phyloP scores from a whole-genome alignment of 805 yeast genomes.

The Zygoascus ofunaensis region DNA sequence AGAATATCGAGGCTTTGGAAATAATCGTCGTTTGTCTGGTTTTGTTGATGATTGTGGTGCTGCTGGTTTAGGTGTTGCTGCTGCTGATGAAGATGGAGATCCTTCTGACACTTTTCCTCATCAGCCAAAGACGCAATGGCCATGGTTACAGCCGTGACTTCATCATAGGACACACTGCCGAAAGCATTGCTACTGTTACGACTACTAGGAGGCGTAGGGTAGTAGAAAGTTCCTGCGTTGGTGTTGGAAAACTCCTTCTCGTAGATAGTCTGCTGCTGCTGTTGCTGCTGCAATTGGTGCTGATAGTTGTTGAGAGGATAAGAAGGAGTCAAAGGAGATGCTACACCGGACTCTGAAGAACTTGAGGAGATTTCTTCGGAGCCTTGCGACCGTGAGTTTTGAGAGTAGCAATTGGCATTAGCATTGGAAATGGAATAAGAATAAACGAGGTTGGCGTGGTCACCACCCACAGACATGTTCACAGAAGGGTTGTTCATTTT shows the following conservation, averaged over 20 bases:
- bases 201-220: neutral
- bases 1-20: too few species aligned
- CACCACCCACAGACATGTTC: neutral
- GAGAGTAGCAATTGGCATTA: too few species aligned
- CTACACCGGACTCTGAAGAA: constrained; percentile 4
- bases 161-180: neutral
- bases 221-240: neutral
- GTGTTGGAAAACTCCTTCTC: neutral
- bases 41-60: neutral
- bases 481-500: neutral
- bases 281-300: neutral
- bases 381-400: neutral
- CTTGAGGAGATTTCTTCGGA: neutral
- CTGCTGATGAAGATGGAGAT: neutral
- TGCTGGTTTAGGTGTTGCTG: neutral
- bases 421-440: too few species aligned
- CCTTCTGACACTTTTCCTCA: neutral
- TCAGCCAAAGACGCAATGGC: neutral
- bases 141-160: neutral
- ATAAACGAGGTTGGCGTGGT: neutral
- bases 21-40: too few species aligned
- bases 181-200: neutral
- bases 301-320: constrained; percentile 1
- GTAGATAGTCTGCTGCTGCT: too few species aligned
- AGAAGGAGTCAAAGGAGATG: constrained; percentile 15